These are phyloP conservation scores for Inonotus obliquus DNA, from an alignment of 1,284 basidiomycete species.

Conservation along the genomic window DNA sequence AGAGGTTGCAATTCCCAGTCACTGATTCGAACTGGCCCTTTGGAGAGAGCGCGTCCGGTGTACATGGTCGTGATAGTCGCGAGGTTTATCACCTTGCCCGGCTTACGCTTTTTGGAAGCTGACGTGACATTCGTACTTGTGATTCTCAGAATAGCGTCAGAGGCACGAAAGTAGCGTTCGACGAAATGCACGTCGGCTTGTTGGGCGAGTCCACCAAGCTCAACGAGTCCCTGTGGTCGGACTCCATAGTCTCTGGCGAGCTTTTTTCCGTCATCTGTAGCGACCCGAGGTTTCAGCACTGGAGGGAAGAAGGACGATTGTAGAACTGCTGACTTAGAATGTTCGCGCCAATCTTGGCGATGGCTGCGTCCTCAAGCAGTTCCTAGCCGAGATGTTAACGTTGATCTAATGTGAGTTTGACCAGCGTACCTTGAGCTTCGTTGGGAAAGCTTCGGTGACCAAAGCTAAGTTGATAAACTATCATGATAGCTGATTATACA, in stretches of 20 bases:
- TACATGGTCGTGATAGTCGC: constrained; percentile 51
- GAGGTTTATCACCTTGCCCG: constrained; percentile 47
- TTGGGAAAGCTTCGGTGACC: background rate
- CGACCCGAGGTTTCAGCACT: background rate
- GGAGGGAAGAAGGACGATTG: background rate
- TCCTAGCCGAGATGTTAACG: constrained; percentile 30
- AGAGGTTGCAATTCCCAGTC: constrained; percentile 51
- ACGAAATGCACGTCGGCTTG: constrained; percentile 38
- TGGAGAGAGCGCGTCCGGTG: constrained; percentile 41
- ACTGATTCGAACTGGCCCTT: constrained; percentile 47
- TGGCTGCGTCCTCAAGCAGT: constrained; percentile 40
- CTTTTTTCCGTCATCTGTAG: constrained; percentile 55
- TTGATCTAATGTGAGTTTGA: background rate
- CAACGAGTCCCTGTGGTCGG: constrained; percentile 44
- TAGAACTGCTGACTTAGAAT: constrained; percentile 43
- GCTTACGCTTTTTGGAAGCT: constrained; percentile 1
- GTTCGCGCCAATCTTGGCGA: constrained; percentile 56
- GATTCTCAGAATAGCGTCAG: background rate
- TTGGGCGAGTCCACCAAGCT: constrained; percentile 48
- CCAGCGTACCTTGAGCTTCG: constrained; percentile 5
- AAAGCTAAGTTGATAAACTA: background rate
- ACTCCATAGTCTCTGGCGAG: constrained; percentile 59
- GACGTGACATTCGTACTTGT: background rate
- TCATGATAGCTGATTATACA: background rate
- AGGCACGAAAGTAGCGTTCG: constrained; percentile 25